Base-by-base conservation (phyloP, 2,329 filamentous ascomycete species). In the Calonectria montana region DNA sequence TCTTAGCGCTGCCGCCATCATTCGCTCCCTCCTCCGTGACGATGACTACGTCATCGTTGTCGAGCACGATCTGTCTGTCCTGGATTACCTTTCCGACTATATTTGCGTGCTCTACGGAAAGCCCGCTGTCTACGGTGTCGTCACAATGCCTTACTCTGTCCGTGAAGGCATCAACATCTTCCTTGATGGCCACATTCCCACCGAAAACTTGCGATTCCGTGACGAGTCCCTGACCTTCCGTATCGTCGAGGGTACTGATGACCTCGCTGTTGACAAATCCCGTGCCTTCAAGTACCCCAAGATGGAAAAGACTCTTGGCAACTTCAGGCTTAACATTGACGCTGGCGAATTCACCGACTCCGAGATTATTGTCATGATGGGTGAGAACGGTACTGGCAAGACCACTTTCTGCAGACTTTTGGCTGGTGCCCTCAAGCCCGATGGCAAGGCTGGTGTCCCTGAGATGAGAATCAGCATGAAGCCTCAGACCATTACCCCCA, bases 151-250 rank as follows among this genome's bases (percentile, higher is more conserved):
- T 63, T 91, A 97, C 80, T 98, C 97, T 4, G 97, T 99, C 72
- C 95, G 97, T 82, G 97, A 99, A 91, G 97, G 96, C 85, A 98
- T 98, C 92, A 98, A 98, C 83, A 97, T 98, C 83, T 99, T 98
- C 92, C 89, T 99, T 68, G 97, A 99, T 80, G 97, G 97, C 76
- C 95, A 98, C 85, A 98, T 98, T 71, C 97, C 97, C 23, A 98
- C 97, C 2, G 97, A 99, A 87, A 99, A 99, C 87, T 86, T 99
- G 86, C 95, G 97, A 79, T 98, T 99, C 93, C 94, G 97, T 80
- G 96, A 98, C 70, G 97, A 99, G 82, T 97, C 95, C 70, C 88
- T 99, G 74, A 97, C 96, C 61, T 99, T 99, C 92, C 94, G 96
- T 79, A 94, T 98, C 74, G 91, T 94, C 59, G 97, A 98, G 81